These are phyloP conservation scores for Silene noctiflora DNA, from an alignment of 179 eudicot genomes.

Conservation along the genomic window DNA sequence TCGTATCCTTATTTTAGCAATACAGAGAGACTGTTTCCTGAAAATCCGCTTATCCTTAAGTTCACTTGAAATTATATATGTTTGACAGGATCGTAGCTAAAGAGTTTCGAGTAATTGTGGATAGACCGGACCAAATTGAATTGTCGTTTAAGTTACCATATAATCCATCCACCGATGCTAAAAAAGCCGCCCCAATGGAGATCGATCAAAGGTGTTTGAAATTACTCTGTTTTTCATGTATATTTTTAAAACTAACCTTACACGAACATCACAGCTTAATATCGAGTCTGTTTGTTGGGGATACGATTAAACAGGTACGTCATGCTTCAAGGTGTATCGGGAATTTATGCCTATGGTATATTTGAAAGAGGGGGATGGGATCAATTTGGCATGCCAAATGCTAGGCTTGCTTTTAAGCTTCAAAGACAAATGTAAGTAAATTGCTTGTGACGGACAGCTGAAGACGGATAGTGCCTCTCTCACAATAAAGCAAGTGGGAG, in stretches of 20 bases:
- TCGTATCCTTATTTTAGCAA: neutral
- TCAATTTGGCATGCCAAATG: conserved; percentile 40
- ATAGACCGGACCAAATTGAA: conserved; percentile 29
- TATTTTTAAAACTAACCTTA: neutral
- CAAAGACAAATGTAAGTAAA: conserved; percentile 34
- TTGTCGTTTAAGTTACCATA: conserved; percentile 33
- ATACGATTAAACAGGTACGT: conserved; percentile 29
- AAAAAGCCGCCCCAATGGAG: conserved; percentile 32
- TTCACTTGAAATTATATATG: neutral
- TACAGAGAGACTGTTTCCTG: neutral
- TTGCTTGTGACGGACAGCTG: no score
- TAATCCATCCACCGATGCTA: conserved; percentile 13
- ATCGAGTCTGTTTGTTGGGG: neutral
- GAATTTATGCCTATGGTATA: conserved; percentile 41
- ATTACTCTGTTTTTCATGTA: neutral
- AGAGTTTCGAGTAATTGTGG: conserved; percentile 30
- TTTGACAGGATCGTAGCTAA: conserved; percentile 32
- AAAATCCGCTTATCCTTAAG: no score
- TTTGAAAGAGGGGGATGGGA: conserved; percentile 43
- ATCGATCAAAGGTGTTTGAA: conserved; percentile 30
- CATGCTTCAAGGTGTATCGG: conserved; percentile 43
- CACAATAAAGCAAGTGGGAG: no score
- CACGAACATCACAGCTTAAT: neutral
- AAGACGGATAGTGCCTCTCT: no score
- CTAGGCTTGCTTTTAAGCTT: conserved; percentile 52